These are phyloP conservation scores for Apiospora hydei DNA, from an alignment of 2,329 filamentous ascomycete genomes.

Conservation along the genomic window DNA sequence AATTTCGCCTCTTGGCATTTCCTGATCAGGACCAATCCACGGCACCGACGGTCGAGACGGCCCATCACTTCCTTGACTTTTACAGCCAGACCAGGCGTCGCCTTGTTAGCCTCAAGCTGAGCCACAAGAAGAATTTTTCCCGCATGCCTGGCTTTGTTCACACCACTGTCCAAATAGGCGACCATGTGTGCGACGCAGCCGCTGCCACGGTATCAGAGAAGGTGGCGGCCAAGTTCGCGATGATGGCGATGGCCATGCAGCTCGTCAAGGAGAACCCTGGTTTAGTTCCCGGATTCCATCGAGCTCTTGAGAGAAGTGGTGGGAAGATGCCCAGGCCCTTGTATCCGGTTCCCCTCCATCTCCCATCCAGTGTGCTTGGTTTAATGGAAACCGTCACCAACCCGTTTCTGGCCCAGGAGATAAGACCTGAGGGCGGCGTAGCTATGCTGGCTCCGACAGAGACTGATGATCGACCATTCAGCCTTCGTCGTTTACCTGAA, in stretches of 20 bases:
- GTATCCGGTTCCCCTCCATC: neutral
- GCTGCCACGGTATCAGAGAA: neutral
- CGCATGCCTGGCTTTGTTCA: neutral
- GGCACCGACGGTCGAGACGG: slow-evolving; percentile 3
- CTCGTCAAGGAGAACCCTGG: neutral
- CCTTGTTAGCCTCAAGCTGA: neutral
- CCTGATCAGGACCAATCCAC: neutral
- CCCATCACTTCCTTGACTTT: neutral
- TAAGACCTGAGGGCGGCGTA: too few species aligned
- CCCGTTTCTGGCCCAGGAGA: neutral
- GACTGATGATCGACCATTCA: neutral
- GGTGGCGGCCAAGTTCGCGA: neutral
- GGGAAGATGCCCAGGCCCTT: neutral
- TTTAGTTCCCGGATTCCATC: neutral
- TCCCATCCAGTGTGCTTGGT: neutral
- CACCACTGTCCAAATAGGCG: neutral
- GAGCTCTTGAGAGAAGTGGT: neutral
- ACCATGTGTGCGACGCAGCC: too few species aligned
- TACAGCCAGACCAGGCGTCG: neutral
- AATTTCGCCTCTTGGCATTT: neutral
- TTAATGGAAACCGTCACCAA: neutral
- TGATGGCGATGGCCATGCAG: neutral
- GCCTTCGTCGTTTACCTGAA: neutral
- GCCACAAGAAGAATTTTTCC: too few species aligned
- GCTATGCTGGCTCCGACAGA: neutral